Conservation (phyloP, 2,329 filamentous ascomycete genomes). For the Metarhizium guizhouense region DNA sequence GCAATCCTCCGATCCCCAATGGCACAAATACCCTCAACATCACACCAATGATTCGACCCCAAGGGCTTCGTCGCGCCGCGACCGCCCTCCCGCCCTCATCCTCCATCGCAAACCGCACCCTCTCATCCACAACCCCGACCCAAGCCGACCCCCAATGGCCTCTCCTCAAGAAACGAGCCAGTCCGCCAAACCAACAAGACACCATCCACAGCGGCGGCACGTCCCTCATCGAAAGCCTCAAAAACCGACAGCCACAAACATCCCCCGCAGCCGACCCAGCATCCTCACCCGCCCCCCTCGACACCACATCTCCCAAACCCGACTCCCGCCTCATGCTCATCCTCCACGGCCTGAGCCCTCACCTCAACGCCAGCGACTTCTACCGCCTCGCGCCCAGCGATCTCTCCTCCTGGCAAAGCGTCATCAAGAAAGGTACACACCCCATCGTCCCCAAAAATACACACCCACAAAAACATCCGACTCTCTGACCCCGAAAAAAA, state of each 20-base stretch:
- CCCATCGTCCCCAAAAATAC: background rate
- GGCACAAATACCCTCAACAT: background rate
- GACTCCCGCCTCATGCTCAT: constrained; percentile 35
- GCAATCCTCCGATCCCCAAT: background rate
- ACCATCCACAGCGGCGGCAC: background rate
- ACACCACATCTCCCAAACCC: background rate
- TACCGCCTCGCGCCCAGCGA: constrained; percentile 55
- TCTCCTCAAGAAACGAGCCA: constrained; percentile 4
- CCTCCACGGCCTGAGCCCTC: constrained; percentile 47
- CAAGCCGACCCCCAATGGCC: constrained; percentile 2
- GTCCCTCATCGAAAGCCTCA: background rate
- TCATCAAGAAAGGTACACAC: constrained; percentile 45
- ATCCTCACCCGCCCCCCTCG: background rate
- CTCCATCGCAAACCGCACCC: background rate
- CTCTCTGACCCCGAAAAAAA: background rate
- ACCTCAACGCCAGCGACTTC: constrained; percentile 61
- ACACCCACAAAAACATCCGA: background rate
- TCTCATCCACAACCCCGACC: background rate
- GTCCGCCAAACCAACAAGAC: background rate
- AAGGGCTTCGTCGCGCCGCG: background rate
- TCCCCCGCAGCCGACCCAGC: background rate
- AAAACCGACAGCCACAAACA: background rate
- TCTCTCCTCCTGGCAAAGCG: constrained; percentile 58
- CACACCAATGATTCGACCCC: background rate
- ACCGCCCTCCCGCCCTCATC: background rate